Conservation (phyloP, 2,329 filamentous ascomycete species). For the Penicillium capsulatum region DNA sequence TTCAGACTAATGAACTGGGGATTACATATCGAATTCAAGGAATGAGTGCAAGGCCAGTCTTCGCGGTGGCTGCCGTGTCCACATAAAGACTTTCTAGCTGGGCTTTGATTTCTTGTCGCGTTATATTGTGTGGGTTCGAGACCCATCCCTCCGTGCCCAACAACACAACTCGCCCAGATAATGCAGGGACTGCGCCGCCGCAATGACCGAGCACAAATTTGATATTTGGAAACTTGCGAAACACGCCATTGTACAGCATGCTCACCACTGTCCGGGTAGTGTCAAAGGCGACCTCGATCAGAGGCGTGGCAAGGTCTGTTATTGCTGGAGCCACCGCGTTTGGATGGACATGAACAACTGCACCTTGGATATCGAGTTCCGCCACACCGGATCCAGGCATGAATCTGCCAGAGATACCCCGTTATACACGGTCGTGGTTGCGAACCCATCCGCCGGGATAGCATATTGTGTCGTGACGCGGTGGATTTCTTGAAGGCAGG, state of each 20-base stretch:
- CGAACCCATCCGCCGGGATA: neutral
- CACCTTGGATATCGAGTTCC: neutral
- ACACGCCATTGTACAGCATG: neutral
- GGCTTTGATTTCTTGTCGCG: neutral
- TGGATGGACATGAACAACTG: neutral
- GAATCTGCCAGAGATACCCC: neutral
- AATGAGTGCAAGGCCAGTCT: neutral
- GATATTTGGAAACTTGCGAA: neutral
- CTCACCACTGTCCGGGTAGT: neutral
- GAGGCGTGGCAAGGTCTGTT: neutral
- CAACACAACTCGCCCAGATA: neutral
- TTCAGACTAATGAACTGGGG: no score
- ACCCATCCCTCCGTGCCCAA: neutral
- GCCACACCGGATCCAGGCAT: neutral
- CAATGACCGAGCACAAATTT: conserved; percentile 1
- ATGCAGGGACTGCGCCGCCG: neutral
- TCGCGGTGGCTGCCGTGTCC: neutral
- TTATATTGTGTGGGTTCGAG: neutral
- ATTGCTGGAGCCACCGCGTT: neutral
- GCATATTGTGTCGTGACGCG: neutral
- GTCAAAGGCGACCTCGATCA: neutral
- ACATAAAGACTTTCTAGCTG: neutral
- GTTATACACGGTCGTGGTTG: neutral
- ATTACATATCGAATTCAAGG: no score
- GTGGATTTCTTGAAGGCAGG: neutral